Conservation (phyloP, 163 green algal genomes). For the Chloromonas sp. region DNA sequence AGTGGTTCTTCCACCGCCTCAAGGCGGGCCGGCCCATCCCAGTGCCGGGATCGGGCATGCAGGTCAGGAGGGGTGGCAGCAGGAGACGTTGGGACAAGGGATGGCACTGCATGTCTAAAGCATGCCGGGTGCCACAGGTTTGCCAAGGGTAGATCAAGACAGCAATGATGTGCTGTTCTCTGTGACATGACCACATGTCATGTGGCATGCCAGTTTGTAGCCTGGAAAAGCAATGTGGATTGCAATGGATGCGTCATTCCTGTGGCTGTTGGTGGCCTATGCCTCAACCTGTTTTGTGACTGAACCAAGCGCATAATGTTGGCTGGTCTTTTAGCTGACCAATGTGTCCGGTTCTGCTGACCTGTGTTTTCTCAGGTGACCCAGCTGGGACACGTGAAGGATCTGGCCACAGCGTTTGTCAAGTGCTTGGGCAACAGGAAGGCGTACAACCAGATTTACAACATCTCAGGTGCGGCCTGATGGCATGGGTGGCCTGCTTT, state of each 20-base stretch:
- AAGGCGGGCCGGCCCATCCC: slow-evolving; percentile 75
- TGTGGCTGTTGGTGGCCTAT: too few relatives aligned
- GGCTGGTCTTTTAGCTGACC: too few relatives aligned
- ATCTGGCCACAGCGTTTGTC: slow-evolving; percentile 84
- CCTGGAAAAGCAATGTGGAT: too few relatives aligned
- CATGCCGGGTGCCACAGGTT: background rate
- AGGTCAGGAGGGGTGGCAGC: slow-evolving; percentile 23
- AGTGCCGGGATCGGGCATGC: slow-evolving; percentile 72
- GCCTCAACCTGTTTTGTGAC: too few relatives aligned
- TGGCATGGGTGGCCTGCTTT: background rate
- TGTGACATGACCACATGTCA: too few relatives aligned
- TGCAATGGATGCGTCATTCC: too few relatives aligned
- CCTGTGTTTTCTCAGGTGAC: slow-evolving; percentile 44
- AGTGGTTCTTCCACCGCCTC: slow-evolving; percentile 86
- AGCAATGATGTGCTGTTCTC: too few relatives aligned
- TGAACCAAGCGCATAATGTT: too few relatives aligned
- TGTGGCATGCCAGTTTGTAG: too few relatives aligned
- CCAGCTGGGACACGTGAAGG: slow-evolving; percentile 95
- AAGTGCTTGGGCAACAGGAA: slow-evolving; percentile 82
- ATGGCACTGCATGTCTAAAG: background rate
- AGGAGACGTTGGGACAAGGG: background rate
- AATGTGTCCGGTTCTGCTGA: background rate
- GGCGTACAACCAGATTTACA: slow-evolving; percentile 82
- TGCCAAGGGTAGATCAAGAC: too few relatives aligned
- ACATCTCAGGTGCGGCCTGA: slow-evolving; percentile 62